Evolutionary conservation across 192 early-diverging fungal species (phyloP).

Genomic region (Coemansia sp.): DNA sequence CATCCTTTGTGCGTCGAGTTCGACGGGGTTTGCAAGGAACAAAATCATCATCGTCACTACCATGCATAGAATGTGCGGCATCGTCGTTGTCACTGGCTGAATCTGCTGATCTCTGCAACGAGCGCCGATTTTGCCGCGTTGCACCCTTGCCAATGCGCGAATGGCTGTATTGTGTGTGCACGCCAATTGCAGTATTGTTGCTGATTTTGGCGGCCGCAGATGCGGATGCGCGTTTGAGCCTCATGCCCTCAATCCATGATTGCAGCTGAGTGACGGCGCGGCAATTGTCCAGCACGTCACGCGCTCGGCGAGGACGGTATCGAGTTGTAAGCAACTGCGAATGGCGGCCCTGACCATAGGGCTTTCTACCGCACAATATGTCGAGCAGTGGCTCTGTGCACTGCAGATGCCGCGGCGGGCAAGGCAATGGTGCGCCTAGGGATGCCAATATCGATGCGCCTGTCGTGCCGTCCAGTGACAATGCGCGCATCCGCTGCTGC

Average conservation of each 20-base stretch:
- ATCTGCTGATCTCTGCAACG: constrained; percentile 15
- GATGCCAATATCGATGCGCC: background rate
- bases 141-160: background rate
- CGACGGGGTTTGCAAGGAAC: constrained; percentile 11
- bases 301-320: constrained; percentile 29
- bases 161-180: constrained; percentile 6
- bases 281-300: constrained; percentile 39
- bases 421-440: constrained; percentile 6
- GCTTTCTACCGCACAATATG: constrained; percentile 2
- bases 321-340: constrained; percentile 32
- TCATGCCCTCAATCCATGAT: constrained; percentile 51
- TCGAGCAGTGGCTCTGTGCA: constrained; percentile 31
- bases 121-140: background rate
- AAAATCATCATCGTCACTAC: constrained; percentile 49
- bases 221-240: constrained; percentile 24
- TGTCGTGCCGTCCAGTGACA: background rate
- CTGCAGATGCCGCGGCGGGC: constrained; percentile 24
- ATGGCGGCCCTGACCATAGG: background rate
- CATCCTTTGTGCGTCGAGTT: background rate
- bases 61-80: background rate
- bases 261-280: constrained; percentile 30
- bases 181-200: constrained; percentile 6
- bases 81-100: constrained; percentile 5
- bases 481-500: constrained; percentile 4
- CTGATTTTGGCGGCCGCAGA: constrained; percentile 7